phyloP scores from a whole-genome alignment of 768 basidiomycete species.

The Lenzites betulinus region DNA sequence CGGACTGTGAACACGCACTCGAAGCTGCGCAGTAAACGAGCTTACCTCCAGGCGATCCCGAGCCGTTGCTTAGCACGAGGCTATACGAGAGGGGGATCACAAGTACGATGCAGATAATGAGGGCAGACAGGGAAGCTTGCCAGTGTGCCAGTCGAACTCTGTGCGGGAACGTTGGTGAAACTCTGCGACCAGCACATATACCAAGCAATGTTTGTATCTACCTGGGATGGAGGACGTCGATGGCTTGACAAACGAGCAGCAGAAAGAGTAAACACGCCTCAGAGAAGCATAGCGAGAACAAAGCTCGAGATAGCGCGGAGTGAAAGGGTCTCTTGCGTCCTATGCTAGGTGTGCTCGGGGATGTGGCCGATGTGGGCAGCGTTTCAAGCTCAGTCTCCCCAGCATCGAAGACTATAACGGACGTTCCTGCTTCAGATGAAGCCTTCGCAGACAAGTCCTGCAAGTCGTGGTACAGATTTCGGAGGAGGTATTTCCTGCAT shows the following conservation, averaged over 20 bases:
- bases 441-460: constrained; percentile 43
- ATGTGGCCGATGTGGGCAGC: constrained; percentile 40
- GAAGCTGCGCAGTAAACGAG: neutral
- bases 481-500: constrained; percentile 60
- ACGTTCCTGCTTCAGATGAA: constrained; percentile 4
- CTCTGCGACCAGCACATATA: neutral
- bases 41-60: constrained; percentile 15
- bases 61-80: constrained; percentile 49
- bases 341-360: neutral
- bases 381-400: constrained; percentile 40
- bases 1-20: neutral
- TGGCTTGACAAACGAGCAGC: constrained; percentile 71
- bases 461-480: constrained; percentile 61
- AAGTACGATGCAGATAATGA: constrained; percentile 64
- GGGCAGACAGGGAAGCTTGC: constrained; percentile 61
- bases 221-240: constrained; percentile 54
- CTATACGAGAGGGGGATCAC: constrained; percentile 65
- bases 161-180: neutral
- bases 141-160: constrained; percentile 71
- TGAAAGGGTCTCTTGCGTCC: constrained; percentile 42
- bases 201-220: constrained; percentile 33
- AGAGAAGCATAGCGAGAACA: constrained; percentile 73
- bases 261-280: constrained; percentile 75
- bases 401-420: constrained; percentile 20
- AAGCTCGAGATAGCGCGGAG: constrained; percentile 53